phyloP scores from a whole-genome alignment of 2,329 filamentous ascomycete genomes.

The Furcasterigmium sp. region DNA sequence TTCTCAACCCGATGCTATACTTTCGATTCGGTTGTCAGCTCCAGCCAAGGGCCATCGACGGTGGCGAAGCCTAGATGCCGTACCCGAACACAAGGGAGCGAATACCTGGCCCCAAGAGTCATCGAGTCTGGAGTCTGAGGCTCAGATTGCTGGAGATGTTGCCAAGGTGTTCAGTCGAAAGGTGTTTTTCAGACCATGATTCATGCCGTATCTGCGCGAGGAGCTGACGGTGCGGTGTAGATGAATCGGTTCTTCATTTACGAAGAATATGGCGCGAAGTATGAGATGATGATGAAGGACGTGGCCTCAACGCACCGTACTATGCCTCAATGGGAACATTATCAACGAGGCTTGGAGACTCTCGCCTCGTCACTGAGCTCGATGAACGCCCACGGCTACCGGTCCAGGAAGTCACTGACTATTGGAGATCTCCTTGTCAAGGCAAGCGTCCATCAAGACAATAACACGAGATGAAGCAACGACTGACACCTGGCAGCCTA shows the following conservation, averaged over 20 bases:
- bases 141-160: slow-evolving; percentile 54
- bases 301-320: slow-evolving; percentile 63
- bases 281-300: slow-evolving; percentile 79
- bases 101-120: slow-evolving; percentile 37
- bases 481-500: slow-evolving; percentile 53
- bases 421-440: slow-evolving; percentile 88
- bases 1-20: slow-evolving; percentile 33
- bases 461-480: background rate
- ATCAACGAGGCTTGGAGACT: slow-evolving; percentile 81
- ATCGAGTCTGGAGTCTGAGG: slow-evolving; percentile 51
- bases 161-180: slow-evolving; percentile 56
- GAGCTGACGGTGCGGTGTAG: slow-evolving; percentile 34
- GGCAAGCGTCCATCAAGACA: slow-evolving; percentile 43
- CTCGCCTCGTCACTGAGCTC: slow-evolving; percentile 71
- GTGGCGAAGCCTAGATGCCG: slow-evolving; percentile 43
- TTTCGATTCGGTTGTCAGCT: slow-evolving; percentile 10
- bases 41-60: slow-evolving; percentile 30
- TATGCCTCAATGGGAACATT: slow-evolving; percentile 69
- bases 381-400: slow-evolving; percentile 55
- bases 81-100: slow-evolving; percentile 33
- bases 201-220: background rate
- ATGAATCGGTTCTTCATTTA: slow-evolving; percentile 81
- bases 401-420: slow-evolving; percentile 70
- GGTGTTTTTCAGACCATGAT: slow-evolving; percentile 25
- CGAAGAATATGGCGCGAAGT: slow-evolving; percentile 87